These are phyloP conservation scores for Aeschynomene evenia DNA, from an alignment of 306 rosid species.

Conservation along the genomic window DNA sequence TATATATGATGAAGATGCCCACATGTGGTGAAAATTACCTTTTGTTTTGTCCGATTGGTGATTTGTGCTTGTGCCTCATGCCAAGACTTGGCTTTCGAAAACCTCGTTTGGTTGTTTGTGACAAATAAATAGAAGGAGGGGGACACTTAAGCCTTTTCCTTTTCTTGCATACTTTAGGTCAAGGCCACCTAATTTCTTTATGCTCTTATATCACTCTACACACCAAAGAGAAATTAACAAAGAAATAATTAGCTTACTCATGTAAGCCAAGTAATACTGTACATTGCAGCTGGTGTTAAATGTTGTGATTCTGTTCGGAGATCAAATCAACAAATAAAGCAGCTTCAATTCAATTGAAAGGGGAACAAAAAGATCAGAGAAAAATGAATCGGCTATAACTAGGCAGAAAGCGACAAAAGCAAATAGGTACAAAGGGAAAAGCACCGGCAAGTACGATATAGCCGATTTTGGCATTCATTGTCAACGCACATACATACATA, in stretches of 20 bases:
- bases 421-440: constrained; percentile 30
- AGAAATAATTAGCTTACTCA: neutral
- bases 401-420: constrained; percentile 32
- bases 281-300: neutral
- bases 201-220: neutral
- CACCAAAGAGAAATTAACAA: neutral
- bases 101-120: constrained; percentile 19
- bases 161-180: constrained; percentile 23
- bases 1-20: constrained; percentile 3
- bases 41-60: neutral
- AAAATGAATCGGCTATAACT: neutral
- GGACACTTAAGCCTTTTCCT: constrained; percentile 8
- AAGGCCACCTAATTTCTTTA: constrained; percentile 12
- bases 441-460: constrained; percentile 4
- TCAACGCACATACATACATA: neutral
- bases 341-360: neutral
- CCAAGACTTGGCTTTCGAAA: constrained; percentile 24
- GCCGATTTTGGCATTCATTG: constrained; percentile 13
- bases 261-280: neutral
- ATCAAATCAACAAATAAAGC: neutral
- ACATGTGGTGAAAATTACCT: constrained; percentile 6
- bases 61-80: constrained; percentile 7
- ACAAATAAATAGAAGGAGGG: neutral
- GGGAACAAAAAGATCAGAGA: neutral
- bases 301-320: neutral